Evolutionary conservation across 306 rosid species (phyloP), one percentile per base, ranked within the genome.

Genomic region (Quillaja saponaria): DNA sequence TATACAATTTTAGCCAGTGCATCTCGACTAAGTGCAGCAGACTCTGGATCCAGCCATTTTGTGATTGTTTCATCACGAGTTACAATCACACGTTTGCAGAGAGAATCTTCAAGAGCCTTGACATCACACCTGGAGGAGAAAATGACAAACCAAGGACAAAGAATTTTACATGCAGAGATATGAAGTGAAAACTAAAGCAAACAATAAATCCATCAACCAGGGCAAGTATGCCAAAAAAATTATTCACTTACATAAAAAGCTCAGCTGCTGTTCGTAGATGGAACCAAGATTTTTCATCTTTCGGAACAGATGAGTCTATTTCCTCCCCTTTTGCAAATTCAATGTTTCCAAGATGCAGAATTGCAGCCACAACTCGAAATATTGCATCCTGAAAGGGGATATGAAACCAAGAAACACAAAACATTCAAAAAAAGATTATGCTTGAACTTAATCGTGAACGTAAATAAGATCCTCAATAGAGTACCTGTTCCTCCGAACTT

Each of bases 321-420:
- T 94, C 99, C 72, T 78, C 63, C 71, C 99, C 99, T 76, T 94
- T 94, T 34, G 90, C 66, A 82, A 94, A 94, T 69, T 94, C 97
- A 73, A 94, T 83, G 73, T 94, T 94, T 39, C 99, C 99, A 49
- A 94, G 91, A 78, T 94, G 99, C 78, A 94, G 83, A 77, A 94
- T 76, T 55, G 97, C 96, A 55, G 99, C 99, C 79, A 90, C 95
- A 62, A 94, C 99, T 74, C 88, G 95, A 80, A 94, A 94, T 83
- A 94, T 94, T 39, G 86, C 97, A 60, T 94, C 99, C 99, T 94
- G 73, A 44, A 66, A 59, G 19, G 34, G 21, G 62, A 48, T 54
- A 69, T 56, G 40, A 58, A 50, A 34, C 56, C 62, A 52, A 38
- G 15, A 14, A 33, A 68, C 39, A 47, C n/a, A 40, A 45, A 38